phyloP scores from a whole-genome alignment of 805 yeast species.

The Candida coquimbonensis region DNA sequence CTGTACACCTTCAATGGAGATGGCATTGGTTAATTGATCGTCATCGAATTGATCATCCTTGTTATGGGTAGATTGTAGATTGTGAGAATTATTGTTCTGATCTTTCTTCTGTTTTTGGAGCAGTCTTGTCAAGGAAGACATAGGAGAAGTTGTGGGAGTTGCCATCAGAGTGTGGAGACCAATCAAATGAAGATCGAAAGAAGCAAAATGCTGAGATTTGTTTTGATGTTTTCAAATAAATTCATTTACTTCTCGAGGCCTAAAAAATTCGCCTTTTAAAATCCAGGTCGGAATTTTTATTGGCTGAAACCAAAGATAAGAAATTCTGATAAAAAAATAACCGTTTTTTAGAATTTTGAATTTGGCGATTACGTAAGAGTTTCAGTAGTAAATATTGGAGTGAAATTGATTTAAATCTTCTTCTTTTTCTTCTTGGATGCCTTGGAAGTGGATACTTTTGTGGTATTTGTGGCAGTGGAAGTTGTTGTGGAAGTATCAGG shows the following conservation, averaged over 20 bases:
- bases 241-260: no score
- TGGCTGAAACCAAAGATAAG: background rate
- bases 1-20: conserved; percentile 25
- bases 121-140: conserved; percentile 23
- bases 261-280: no score
- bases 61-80: background rate
- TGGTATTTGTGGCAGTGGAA: background rate
- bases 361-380: background rate
- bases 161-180: background rate
- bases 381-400: background rate
- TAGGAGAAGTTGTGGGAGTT: conserved; percentile 13
- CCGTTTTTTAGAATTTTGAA: no score
- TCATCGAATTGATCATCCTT: conserved; percentile 8
- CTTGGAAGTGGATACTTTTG: background rate
- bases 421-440: background rate
- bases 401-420: background rate
- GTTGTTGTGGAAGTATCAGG: background rate
- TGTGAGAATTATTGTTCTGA: conserved; percentile 1
- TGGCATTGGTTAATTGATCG: conserved; percentile 17
- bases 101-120: conserved; percentile 19
- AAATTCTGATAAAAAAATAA: background rate
- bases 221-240: background rate
- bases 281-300: background rate
- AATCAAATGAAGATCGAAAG: background rate
- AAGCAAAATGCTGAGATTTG: background rate